Base-by-base conservation (phyloP, 805 yeast species). In the Candida piceae region DNA sequence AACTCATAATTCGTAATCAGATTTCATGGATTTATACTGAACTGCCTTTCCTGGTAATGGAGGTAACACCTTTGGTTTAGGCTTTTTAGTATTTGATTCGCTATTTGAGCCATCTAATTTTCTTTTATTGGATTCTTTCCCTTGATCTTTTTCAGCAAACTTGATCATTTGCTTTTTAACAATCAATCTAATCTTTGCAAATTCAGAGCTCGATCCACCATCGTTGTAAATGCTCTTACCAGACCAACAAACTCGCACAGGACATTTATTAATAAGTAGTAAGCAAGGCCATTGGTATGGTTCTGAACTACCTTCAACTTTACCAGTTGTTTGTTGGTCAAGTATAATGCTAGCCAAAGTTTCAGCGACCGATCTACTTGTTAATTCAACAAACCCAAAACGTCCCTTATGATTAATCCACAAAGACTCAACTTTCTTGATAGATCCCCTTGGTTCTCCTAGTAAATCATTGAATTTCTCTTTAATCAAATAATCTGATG, bases 351-450 rank as follows among this genome's bases (percentile, higher is more conserved):
- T 35, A 1, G 72, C 61, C 1, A 57, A 49, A 3, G 66, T 65
- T 35, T 77, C 80, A 1, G 90, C 89, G 3, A 66, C 60, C 3
- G 52, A 44, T 32, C 82, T 57, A 3, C 64, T 61, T 4, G 55
- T 47, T 49, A 76, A 84, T n/a, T 72, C 67, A 2, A 84, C 62
- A 51, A 66, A 83, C 5, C 85, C 95, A 52, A 82, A 73, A 37
- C 71, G 63, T 2, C 88, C 80, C 17, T 64, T 60, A 44, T 79
- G 85, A 26, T 74, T 68, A 16, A 80, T 56, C 9, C 67, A 64
- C 21, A 78, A 51, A 15, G 74, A 58, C 36, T 72, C 69, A 10
- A 82, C 46, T 30, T 39, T 40, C 30, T 35, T 35, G 5, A 15
- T 29, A 4, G 41, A 39, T 6, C 38, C 26, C 11, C 40, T 34